phyloP scores from a whole-genome alignment of 805 yeast species.

The Starmerella lactis-condensi region DNA sequence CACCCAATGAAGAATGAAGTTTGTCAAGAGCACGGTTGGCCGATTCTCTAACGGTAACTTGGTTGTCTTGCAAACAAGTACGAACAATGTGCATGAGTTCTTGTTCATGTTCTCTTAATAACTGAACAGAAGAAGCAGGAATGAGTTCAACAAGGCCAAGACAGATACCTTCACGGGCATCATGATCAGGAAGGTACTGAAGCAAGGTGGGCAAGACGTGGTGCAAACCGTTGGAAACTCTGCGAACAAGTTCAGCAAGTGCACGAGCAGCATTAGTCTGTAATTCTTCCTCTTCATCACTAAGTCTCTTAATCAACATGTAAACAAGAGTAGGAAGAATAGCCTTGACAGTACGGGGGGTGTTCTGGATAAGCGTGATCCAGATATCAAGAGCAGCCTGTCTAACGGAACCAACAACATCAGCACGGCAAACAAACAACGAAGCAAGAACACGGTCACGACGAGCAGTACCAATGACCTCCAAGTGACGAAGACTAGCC shows the following conservation, averaged over 20 bases:
- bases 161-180: slow-evolving; percentile 89
- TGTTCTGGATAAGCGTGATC: slow-evolving; percentile 90
- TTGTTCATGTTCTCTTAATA: slow-evolving; percentile 45
- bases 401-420: slow-evolving; percentile 70
- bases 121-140: slow-evolving; percentile 40
- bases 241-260: slow-evolving; percentile 80
- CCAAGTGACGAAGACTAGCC: slow-evolving; percentile 24
- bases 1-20: slow-evolving; percentile 66
- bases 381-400: slow-evolving; percentile 82
- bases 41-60: slow-evolving; percentile 61
- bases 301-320: slow-evolving; percentile 63
- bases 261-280: slow-evolving; percentile 83
- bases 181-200: slow-evolving; percentile 53
- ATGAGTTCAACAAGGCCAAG: slow-evolving; percentile 77
- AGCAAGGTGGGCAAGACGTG: slow-evolving; percentile 64
- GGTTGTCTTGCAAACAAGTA: slow-evolving; percentile 53
- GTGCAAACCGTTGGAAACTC: slow-evolving; percentile 70
- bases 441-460: slow-evolving; percentile 72
- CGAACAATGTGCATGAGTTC: slow-evolving; percentile 58
- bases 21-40: slow-evolving; percentile 85
- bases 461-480: slow-evolving; percentile 68
- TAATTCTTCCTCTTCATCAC: slow-evolving; percentile 60
- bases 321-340: slow-evolving; percentile 68
- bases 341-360: slow-evolving; percentile 86
- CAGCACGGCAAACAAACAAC: slow-evolving; percentile 88